Evolutionary conservation across 306 rosid genomes (phyloP), one percentile per base, ranked within the genome.

Genomic region (Cucurbita maxima): DNA sequence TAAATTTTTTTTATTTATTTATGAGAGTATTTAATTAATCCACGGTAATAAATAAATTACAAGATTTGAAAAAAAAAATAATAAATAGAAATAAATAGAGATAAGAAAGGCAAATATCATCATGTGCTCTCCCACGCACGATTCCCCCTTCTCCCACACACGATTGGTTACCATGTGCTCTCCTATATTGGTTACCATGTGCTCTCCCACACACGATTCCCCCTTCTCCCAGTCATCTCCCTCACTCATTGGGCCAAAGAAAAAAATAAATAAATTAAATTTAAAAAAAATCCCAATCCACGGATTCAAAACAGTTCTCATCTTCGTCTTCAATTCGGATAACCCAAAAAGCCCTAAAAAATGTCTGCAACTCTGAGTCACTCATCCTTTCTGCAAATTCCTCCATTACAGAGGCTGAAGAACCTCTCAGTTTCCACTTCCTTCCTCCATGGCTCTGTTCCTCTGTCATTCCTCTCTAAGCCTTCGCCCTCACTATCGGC

Each of bases 351-450:
- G 3, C 40, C 30, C 51, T 25, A 13, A 58, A 55, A 71, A 57
- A 83, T 84, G 83, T 73, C 79, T 12, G 60, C 76, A 45, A 19
- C 83, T 61, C 81, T 80, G 40, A 25, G 79, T 57, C 77, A 81
- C 86, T 82, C 90, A 83, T 83, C 90, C 40, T 86, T 92, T 40
- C 87, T 88, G 54, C 96, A 87, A 10, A 78, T 84, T 12, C 88
- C 97, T 64, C 79, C 87, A 1, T 7, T 83, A 4, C 87, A 79
- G 6, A 56, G 79, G 18, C 64, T 86, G 3, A 88, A 83, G 76
- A 89, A 84, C 76, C 86, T 90, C 53, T 20, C 81, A 9, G 6
- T 61, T 8, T 10, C 76, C 13, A 71, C 85, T 38, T 82, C 84
- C 0, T 94, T 90, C 77, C 81, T 87, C 79, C 85, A 88, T 81